Conservation (phyloP, 2,329 filamentous ascomycete species). For the Fusarium napiforme region DNA sequence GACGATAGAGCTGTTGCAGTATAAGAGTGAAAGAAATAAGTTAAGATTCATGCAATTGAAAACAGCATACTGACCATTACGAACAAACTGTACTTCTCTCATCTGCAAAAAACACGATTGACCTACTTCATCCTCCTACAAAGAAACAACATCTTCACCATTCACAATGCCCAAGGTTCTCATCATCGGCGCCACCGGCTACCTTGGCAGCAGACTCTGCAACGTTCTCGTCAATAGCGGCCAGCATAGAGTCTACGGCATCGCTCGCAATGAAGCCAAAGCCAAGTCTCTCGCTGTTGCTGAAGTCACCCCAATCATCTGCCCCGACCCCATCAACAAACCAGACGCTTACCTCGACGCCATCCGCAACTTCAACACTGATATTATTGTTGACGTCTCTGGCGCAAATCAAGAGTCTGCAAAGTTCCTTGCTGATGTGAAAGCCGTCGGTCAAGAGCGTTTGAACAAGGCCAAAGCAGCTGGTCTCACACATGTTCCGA, state of each 20-base stretch:
- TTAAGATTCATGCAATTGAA: no score
- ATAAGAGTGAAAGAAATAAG: neutral
- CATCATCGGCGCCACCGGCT: neutral
- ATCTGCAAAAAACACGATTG: fast-evolving
- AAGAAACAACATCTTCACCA: fast-evolving
- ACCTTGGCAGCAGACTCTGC: neutral
- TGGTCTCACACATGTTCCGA: neutral
- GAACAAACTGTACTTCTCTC: neutral
- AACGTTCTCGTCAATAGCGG: neutral
- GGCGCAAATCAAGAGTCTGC: neutral
- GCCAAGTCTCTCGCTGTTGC: neutral
- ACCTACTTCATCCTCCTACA: fast-evolving
- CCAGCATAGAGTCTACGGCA: neutral
- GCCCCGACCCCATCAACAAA: neutral
- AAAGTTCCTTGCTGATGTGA: neutral
- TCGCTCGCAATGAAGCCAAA: neutral
- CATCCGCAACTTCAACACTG: neutral
- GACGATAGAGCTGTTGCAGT: fast-evolving
- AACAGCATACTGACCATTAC: no score
- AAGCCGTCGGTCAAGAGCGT: neutral
- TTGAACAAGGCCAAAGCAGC: neutral
- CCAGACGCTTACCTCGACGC: neutral
- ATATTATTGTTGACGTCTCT: neutral
- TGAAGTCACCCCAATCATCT: neutral
- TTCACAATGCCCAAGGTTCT: neutral